Conservation (phyloP, 2,329 filamentous ascomycete species). For the Scedosporium apiospermum region DNA sequence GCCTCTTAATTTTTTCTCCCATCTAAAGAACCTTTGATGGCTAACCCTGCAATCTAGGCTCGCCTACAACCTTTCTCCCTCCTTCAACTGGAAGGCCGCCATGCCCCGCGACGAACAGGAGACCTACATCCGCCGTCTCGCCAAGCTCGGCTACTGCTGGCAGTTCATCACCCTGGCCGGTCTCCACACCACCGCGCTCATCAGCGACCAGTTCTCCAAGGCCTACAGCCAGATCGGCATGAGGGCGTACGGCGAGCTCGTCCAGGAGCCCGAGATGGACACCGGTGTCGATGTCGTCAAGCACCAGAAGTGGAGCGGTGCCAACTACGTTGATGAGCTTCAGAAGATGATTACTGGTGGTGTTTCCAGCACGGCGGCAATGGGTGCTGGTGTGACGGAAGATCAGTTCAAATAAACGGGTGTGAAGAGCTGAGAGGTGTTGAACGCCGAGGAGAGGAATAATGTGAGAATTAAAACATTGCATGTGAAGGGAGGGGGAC, state of each 20-base stretch:
- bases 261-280: conserved; percentile 96
- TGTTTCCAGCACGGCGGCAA: conserved; percentile 83
- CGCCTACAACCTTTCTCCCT: conserved; percentile 95
- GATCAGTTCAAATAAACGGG: conserved; percentile 68
- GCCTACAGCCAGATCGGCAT: conserved; percentile 78
- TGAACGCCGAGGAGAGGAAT: too few relatives aligned
- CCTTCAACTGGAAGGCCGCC: conserved; percentile 99
- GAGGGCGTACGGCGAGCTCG: conserved; percentile 92
- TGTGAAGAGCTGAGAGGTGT: not conserved
- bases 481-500: too few relatives aligned
- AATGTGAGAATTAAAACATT: too few relatives aligned
- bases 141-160: conserved; percentile 90
- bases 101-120: conserved; percentile 89
- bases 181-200: conserved; percentile 89
- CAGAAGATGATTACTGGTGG: conserved; percentile 96
- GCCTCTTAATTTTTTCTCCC: too few relatives aligned
- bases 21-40: conserved; percentile 11
- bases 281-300: conserved; percentile 86
- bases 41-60: conserved; percentile 44
- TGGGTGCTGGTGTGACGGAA: conserved; percentile 97
- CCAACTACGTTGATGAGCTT: conserved; percentile 88
- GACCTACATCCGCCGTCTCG: conserved; percentile 91
- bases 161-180: conserved; percentile 99
- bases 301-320: conserved; percentile 98
- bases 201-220: conserved; percentile 78